phyloP scores from a whole-genome alignment of 495 filamentous ascomycete genomes.

The Terfezia boudieri region DNA sequence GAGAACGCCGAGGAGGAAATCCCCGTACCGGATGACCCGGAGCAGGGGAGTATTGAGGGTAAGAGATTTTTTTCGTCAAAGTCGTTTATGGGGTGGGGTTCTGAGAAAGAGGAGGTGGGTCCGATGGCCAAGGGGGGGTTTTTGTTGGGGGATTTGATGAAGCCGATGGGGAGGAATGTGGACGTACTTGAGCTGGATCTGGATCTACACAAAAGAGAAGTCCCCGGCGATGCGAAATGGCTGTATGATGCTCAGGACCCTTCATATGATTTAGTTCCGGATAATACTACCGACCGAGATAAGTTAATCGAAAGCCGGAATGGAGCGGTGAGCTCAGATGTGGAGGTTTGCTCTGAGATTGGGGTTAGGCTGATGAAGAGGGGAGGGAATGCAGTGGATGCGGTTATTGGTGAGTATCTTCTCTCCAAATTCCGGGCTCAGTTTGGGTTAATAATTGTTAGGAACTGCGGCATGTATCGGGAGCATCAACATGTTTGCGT shows the following conservation, averaged over 20 bases:
- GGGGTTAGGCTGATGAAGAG: conserved; percentile 14
- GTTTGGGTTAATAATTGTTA: background rate
- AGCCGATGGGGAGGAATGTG: background rate
- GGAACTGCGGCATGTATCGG: conserved; percentile 15
- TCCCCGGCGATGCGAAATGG: background rate
- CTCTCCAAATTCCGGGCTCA: background rate
- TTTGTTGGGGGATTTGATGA: background rate
- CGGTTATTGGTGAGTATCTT: conserved; percentile 10
- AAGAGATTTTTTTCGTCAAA: background rate
- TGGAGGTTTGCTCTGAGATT: conserved; percentile 13
- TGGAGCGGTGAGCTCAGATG: conserved; percentile 16
- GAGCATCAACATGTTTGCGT: conserved; percentile 14
- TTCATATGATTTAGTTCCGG: conserved; percentile 1
- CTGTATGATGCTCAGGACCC: background rate
- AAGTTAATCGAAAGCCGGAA: conserved; percentile 4
- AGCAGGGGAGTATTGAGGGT: background rate
- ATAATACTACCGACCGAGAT: background rate
- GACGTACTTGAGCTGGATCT: background rate
- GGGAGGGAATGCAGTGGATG: conserved; percentile 17
- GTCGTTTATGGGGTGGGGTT: background rate
- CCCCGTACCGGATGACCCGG: background rate
- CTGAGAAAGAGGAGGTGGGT: too few relatives aligned
- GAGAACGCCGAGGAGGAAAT: background rate
- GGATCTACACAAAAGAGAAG: background rate
- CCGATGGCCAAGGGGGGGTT: too few relatives aligned